Conservation (phyloP, 306 rosid species). For the Castanopsis chinensis region DNA sequence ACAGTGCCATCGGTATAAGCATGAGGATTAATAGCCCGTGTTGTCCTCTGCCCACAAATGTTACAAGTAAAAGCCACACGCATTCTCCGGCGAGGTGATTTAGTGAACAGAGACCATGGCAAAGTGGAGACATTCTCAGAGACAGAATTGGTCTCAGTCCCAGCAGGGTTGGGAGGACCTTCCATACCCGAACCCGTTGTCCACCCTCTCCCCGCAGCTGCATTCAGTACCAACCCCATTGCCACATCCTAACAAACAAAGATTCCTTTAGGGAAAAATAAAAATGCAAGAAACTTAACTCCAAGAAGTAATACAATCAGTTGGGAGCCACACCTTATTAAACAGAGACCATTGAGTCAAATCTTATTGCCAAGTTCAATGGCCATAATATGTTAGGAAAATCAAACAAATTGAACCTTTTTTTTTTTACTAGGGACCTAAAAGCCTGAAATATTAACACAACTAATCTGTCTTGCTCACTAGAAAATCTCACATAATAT, state of each 20-base stretch:
- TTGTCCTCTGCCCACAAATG: constrained; percentile 93
- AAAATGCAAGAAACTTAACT: neutral
- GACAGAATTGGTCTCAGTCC: constrained; percentile 38
- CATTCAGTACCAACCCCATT: constrained; percentile 92
- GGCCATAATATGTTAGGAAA: no score
- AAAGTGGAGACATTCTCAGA: constrained; percentile 78
- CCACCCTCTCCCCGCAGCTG: constrained; percentile 94
- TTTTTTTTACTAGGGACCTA: no score
- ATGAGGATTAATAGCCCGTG: constrained; percentile 92
- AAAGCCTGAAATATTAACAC: no score
- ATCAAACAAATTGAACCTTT: no score
- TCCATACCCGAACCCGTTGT: constrained; percentile 99
- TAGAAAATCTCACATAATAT: no score
- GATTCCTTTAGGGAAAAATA: neutral
- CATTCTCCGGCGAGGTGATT: constrained; percentile 93
- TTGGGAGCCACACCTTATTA: no score
- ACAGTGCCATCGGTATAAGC: constrained; percentile 99
- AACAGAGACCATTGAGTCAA: no score
- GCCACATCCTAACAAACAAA: constrained; percentile 68
- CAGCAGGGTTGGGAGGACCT: constrained; percentile 87
- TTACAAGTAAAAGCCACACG: constrained; percentile 93
- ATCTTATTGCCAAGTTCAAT: no score
- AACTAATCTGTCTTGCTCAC: no score
- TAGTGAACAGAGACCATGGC: constrained; percentile 98
- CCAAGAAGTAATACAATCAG: no score